phyloP scores from a whole-genome alignment of 73 alveolate species.

The Paramecium pentaurelia region DNA sequence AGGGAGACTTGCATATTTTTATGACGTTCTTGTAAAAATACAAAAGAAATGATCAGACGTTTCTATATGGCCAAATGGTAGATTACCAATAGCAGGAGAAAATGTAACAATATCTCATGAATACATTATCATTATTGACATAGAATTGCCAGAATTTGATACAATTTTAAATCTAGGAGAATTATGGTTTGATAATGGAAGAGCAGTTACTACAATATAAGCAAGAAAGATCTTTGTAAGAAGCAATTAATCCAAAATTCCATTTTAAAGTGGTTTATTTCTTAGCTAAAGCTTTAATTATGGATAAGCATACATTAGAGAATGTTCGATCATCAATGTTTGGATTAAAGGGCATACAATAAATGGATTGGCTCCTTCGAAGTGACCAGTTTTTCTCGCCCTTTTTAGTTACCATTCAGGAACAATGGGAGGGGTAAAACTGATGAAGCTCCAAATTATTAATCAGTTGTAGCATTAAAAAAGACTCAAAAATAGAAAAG shows the following conservation, averaged over 20 bases:
- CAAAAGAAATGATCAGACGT: conserved; percentile 5
- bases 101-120: not conserved
- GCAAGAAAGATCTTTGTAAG: conserved; percentile 43
- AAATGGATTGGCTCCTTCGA: too few species aligned
- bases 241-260: not conserved
- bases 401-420: too few species aligned
- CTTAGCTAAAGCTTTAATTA: too few species aligned
- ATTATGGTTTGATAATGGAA: not conserved
- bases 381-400: too few species aligned
- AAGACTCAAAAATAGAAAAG: too few species aligned
- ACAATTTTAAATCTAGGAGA: conserved; percentile 37
- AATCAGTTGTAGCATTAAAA: too few species aligned
- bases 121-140: not conserved
- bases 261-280: too few species aligned
- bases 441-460: too few species aligned
- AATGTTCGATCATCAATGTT: too few species aligned
- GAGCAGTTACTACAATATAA: not conserved
- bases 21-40: not conserved
- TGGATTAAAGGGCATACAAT: too few species aligned
- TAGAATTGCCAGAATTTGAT: not conserved
- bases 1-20: not conserved
- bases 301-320: too few species aligned
- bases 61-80: conserved; percentile 1
- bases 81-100: not conserved
- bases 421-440: too few species aligned